phyloP scores from a whole-genome alignment of 176 grass and related monocot genomes.

The Avena sativa region DNA sequence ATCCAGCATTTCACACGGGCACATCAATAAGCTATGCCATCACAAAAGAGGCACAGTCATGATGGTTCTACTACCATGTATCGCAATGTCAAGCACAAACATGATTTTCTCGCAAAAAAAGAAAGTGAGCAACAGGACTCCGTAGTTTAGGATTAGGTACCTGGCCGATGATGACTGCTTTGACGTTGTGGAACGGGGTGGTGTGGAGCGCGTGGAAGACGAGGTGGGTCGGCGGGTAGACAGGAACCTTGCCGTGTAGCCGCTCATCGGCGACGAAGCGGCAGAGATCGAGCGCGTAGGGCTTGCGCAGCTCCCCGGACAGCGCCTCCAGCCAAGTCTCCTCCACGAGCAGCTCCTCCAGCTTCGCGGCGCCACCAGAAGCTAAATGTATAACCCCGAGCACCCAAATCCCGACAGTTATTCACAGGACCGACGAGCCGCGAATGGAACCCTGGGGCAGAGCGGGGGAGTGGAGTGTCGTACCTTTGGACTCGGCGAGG shows the following conservation, averaged over 20 bases:
- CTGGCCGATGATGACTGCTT: conserved; percentile 75
- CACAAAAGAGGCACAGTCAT: no score
- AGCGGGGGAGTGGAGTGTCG: neutral
- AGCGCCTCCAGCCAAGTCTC: conserved; percentile 77
- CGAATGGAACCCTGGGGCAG: conserved; percentile 29
- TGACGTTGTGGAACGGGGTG: conserved; percentile 60
- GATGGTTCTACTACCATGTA: neutral
- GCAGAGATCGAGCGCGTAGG: conserved; percentile 82
- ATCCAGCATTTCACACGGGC: neutral
- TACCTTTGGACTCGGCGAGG: conserved; percentile 84
- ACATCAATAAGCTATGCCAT: neutral
- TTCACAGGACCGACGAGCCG: neutral
- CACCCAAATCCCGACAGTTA: neutral
- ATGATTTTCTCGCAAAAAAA: neutral
- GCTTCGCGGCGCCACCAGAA: conserved; percentile 46
- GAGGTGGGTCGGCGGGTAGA: conserved; percentile 78
- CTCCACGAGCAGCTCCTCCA: conserved; percentile 92
- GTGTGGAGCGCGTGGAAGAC: conserved; percentile 89
- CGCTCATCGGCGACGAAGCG: conserved; percentile 72
- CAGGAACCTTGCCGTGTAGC: conserved; percentile 53
- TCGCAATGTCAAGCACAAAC: neutral
- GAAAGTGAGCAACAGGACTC: neutral
- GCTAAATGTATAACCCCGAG: neutral
- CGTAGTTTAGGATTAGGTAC: conserved; percentile 30
- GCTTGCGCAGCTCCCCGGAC: conserved; percentile 70